phyloP scores from a whole-genome alignment of 225 moss, liverwort and hornwort genomes.

The Pleurozium schreberi region DNA sequence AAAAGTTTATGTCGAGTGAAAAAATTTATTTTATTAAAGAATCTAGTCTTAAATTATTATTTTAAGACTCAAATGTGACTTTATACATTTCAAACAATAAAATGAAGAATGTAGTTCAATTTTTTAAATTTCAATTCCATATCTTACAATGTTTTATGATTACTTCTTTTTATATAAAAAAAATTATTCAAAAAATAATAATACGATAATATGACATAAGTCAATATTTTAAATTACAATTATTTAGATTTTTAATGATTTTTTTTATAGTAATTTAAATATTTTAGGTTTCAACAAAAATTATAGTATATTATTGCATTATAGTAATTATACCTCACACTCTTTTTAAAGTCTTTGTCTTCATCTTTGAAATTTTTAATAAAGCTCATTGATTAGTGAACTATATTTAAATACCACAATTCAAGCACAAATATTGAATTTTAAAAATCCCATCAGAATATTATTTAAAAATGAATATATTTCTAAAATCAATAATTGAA shows the following conservation, averaged over 20 bases:
- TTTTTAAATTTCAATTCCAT: too few species aligned
- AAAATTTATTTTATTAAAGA: background rate
- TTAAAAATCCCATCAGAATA: too few species aligned
- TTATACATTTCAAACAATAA: background rate
- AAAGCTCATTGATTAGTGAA: background rate
- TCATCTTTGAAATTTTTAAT: background rate
- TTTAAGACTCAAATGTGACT: rapidly evolving
- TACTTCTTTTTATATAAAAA: background rate
- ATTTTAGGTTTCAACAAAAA: too few species aligned
- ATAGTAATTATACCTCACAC: background rate
- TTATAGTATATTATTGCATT: background rate
- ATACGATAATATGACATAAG: background rate
- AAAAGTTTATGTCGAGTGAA: background rate
- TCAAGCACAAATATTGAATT: too few species aligned
- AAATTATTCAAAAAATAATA: rapidly evolving
- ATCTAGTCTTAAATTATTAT: background rate
- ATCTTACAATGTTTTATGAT: background rate
- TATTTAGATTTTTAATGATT: too few species aligned
- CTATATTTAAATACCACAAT: background rate
- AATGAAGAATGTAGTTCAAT: background rate
- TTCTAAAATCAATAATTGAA: too few species aligned
- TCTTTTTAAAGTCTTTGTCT: background rate
- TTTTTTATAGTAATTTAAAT: rapidly evolving
- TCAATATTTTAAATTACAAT: too few species aligned
- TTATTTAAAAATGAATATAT: too few species aligned